A percentile compares a stretch with the other conserved stretches of the same genome.
phyloP scores from a whole-genome alignment of 441 rosid species.

The Metrosideros polymorpha region DNA sequence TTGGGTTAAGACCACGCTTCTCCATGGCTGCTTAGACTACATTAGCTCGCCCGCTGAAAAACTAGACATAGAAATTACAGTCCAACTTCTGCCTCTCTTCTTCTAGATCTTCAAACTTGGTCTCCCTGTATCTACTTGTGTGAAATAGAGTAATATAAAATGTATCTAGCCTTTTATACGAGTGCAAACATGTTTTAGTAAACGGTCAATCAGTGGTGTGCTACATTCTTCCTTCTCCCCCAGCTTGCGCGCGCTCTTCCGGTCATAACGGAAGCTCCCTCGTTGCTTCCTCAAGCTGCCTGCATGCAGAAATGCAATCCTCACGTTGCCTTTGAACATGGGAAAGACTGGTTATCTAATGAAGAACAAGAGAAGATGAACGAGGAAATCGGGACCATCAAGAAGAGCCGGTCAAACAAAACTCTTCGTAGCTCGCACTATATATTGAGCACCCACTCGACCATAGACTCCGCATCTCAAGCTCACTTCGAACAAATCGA shows the following conservation, averaged over 20 bases:
- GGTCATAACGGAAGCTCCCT: neutral
- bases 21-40: neutral
- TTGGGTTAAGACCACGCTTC: neutral
- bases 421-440: neutral
- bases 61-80: neutral
- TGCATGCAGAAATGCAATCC: neutral
- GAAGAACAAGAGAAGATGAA: neutral
- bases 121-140: neutral
- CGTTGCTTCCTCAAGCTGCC: neutral
- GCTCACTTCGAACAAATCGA: neutral
- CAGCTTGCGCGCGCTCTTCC: neutral
- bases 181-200: neutral
- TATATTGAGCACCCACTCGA: neutral
- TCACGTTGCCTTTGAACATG: neutral
- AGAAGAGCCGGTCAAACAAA: neutral
- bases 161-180: neutral
- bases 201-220: neutral
- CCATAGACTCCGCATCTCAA: neutral
- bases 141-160: neutral
- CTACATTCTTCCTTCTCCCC: neutral
- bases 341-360: neutral
- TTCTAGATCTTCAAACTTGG: neutral
- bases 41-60: neutral
- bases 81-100: neutral
- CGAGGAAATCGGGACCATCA: neutral